phyloP scores from a whole-genome alignment of 192 early-diverging fungal species.

The Podila epicladia region DNA sequence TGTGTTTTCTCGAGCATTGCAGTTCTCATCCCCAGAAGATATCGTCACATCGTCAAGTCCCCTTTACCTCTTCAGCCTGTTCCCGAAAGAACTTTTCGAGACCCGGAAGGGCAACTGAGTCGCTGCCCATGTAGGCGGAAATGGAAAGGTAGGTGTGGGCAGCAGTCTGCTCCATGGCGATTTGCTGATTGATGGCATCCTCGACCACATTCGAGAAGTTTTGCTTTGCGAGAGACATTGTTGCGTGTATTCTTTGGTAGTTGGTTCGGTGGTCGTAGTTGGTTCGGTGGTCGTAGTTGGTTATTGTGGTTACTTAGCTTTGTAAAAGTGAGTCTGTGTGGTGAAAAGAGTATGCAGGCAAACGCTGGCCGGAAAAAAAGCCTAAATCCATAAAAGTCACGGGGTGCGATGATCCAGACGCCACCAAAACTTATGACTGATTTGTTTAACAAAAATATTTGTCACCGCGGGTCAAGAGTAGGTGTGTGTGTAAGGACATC shows the following conservation, averaged over 20 bases:
- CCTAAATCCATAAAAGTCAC: too few species aligned
- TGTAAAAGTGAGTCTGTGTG: neutral
- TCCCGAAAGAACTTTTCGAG: slow-evolving; percentile 61
- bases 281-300: too few species aligned
- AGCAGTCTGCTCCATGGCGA: slow-evolving; percentile 60
- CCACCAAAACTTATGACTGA: too few species aligned
- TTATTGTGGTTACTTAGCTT: neutral
- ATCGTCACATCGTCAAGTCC: neutral
- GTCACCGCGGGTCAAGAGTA: too few species aligned
- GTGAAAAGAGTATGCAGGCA: too few species aligned
- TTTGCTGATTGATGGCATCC: slow-evolving; percentile 62
- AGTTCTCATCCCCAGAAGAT: neutral
- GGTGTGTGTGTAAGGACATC: too few species aligned
- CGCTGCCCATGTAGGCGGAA: slow-evolving; percentile 55
- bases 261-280: neutral
- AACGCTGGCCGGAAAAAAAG: too few species aligned
- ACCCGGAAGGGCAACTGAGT: slow-evolving; percentile 57
- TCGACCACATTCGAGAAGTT: slow-evolving; percentile 57
- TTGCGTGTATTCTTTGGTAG: neutral
- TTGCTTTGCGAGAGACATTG: slow-evolving; percentile 59
- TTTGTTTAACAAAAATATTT: too few species aligned
- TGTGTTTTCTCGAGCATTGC: too few species aligned
- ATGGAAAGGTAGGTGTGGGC: slow-evolving; percentile 61
- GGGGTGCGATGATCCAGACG: too few species aligned
- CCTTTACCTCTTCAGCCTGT: slow-evolving; percentile 51